Evolutionary conservation across 306 rosid species (phyloP).

Genomic region (Quercus cerris): DNA sequence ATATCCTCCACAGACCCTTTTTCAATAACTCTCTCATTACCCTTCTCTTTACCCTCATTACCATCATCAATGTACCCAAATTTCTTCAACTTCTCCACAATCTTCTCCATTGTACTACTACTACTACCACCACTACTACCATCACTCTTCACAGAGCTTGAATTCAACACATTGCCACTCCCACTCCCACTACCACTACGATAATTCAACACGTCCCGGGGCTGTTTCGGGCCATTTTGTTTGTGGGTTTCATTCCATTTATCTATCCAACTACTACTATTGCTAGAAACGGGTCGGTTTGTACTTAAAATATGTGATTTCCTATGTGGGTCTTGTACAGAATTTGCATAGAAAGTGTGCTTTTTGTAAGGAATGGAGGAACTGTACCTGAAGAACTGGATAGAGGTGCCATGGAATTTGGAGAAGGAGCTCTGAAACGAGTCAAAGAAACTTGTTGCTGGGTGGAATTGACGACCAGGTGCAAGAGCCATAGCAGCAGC

Average conservation of each 20-base stretch:
- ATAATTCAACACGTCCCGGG: conserved; percentile 50
- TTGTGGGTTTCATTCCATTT: conserved; percentile 53
- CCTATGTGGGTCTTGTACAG: conserved; percentile 22
- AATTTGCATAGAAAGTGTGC: conserved; percentile 16
- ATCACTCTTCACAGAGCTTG: conserved; percentile 1
- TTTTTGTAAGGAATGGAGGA: conserved; percentile 33
- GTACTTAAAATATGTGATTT: conserved; percentile 23
- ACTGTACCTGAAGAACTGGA: conserved; percentile 48
- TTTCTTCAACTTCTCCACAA: conserved; percentile 79
- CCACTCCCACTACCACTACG: conserved; percentile 16
- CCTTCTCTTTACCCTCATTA: conserved; percentile 28
- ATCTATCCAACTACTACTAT: conserved; percentile 51
- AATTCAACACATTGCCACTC: conserved; percentile 19
- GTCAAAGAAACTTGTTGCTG: conserved; percentile 55
- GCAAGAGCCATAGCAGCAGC: conserved; percentile 46
- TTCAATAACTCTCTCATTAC: conserved; percentile 47
- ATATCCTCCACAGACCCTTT: conserved; percentile 95
- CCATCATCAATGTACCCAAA: conserved; percentile 64
- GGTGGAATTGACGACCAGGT: conserved; percentile 72
- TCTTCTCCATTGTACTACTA: conserved; percentile 81
- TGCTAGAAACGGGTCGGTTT: conserved; percentile 26
- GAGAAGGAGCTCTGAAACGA: conserved; percentile 57
- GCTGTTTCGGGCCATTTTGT: conserved; percentile 43
- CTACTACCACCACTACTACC: conserved; percentile 35
- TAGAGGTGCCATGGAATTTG: conserved; percentile 33